Evolutionary conservation across 2,329 filamentous ascomycete genomes (phyloP).

Genomic region (Colletotrichum camelliae): DNA sequence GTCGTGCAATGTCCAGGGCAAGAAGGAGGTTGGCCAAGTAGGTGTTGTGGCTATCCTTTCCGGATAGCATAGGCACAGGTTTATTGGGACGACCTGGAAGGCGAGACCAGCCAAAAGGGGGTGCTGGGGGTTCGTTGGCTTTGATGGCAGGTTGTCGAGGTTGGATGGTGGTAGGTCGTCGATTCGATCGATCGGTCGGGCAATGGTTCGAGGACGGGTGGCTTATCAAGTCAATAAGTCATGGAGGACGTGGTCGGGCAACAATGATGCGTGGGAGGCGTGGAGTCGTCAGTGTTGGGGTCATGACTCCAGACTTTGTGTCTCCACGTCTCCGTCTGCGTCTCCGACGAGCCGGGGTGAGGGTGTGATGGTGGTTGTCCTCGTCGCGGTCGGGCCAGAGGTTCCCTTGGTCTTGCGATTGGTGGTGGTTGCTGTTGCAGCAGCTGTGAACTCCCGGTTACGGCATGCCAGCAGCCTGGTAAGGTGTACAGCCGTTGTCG

Average conservation of each 20-base stretch:
- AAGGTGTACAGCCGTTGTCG: neutral
- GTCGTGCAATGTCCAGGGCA: neutral
- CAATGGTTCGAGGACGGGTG: neutral
- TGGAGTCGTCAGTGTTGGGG: slow-evolving; percentile 6
- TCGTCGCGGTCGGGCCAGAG: slow-evolving; percentile 4
- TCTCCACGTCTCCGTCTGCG: slow-evolving; percentile 4
- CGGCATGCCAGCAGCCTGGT: slow-evolving; percentile 5
- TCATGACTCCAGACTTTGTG: slow-evolving; percentile 9
- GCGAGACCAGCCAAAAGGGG: neutral
- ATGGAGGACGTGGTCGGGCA: neutral
- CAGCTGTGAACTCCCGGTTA: neutral
- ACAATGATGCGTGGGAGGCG: neutral
- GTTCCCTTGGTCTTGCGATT: neutral
- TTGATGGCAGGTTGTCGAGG: neutral
- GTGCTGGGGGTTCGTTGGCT: neutral
- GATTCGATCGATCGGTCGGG: neutral
- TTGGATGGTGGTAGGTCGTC: neutral
- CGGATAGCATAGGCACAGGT: neutral
- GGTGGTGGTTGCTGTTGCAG: neutral
- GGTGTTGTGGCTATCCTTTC: neutral
- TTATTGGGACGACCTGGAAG: neutral
- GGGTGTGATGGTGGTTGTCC: neutral
- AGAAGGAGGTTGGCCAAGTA: neutral
- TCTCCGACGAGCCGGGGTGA: neutral
- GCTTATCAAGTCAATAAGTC: neutral